Conservation (phyloP, 2,329 filamentous ascomycete species). For the Diaporthe eres region DNA sequence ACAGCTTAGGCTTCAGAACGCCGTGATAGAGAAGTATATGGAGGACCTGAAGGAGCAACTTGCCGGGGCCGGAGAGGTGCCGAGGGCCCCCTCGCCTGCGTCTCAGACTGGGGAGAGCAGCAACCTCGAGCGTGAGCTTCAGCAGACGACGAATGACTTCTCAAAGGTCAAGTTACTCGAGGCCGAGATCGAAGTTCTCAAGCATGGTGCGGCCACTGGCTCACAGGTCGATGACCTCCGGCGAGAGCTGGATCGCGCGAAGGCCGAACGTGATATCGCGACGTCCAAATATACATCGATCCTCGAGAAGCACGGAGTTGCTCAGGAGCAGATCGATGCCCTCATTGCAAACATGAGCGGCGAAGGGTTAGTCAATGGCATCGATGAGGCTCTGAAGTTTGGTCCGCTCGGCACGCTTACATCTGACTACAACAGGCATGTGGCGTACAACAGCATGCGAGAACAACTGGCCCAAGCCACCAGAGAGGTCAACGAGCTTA, state of each 20-base stretch:
- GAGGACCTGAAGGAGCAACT: slow-evolving; percentile 73
- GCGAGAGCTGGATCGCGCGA: slow-evolving; percentile 39
- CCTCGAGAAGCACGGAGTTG: slow-evolving; percentile 70
- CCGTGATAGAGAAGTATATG: slow-evolving; percentile 67
- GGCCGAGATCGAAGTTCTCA: slow-evolving; percentile 72
- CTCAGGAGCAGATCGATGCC: slow-evolving; percentile 70
- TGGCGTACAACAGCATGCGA: slow-evolving; percentile 67
- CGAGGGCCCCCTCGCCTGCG: slow-evolving; percentile 32
- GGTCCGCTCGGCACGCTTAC: slow-evolving; percentile 58
- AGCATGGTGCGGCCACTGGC: slow-evolving; percentile 51
- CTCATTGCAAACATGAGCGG: slow-evolving; percentile 65
- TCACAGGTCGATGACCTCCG: slow-evolving; percentile 37
- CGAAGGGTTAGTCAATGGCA: slow-evolving; percentile 67
- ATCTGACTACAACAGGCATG: slow-evolving; percentile 62
- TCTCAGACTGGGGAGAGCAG: slow-evolving; percentile 23
- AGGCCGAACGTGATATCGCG: slow-evolving; percentile 58
- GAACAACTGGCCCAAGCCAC: slow-evolving; percentile 60
- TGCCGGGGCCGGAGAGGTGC: slow-evolving; percentile 52
- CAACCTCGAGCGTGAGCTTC: slow-evolving; percentile 73
- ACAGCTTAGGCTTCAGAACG: slow-evolving; percentile 60
- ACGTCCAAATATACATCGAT: slow-evolving; percentile 68
- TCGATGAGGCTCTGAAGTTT: slow-evolving; percentile 52
- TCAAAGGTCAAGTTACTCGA: slow-evolving; percentile 61
- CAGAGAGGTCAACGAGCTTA: slow-evolving; percentile 63
- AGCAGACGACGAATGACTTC: slow-evolving; percentile 57